phyloP scores from a whole-genome alignment of 176 grass and related monocot genomes.

The Pontederia crassipes region DNA sequence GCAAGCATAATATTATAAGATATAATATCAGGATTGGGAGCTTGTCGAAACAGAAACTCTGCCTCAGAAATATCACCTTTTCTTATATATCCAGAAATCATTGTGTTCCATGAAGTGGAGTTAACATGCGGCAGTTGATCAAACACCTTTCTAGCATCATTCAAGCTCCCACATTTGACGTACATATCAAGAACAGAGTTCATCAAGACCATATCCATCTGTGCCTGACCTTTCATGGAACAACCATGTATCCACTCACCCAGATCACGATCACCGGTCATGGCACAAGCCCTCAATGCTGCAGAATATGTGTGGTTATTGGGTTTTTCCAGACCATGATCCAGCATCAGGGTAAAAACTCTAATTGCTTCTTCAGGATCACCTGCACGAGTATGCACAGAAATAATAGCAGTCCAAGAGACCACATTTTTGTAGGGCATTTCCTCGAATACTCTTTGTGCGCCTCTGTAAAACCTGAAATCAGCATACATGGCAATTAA shows the following conservation, averaged over 20 bases:
- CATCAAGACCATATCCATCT: constrained; percentile 19
- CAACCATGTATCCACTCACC: constrained; percentile 21
- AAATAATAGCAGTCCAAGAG: constrained; percentile 31
- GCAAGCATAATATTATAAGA: constrained; percentile 30
- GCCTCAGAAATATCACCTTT: constrained; percentile 14
- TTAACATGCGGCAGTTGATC: constrained; percentile 5
- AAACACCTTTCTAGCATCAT: constrained; percentile 22
- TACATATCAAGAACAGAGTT: constrained; percentile 30
- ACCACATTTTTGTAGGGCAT: constrained; percentile 27
- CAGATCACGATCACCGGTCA: constrained; percentile 19
- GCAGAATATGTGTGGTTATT: constrained; percentile 24
- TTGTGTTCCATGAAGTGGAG: constrained; percentile 26
- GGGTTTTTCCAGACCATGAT: constrained; percentile 12
- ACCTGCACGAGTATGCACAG: constrained; percentile 7
- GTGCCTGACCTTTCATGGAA: neutral
- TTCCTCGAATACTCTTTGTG: constrained; percentile 19
- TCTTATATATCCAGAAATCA: constrained; percentile 29
- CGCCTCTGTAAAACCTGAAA: neutral
- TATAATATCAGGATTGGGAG: constrained; percentile 21
- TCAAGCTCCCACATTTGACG: constrained; percentile 24
- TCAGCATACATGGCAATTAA: constrained; percentile 16
- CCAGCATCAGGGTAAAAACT: constrained; percentile 20
- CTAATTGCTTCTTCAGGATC: constrained; percentile 16
- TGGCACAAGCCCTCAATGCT: constrained; percentile 24
- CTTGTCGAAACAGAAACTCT: constrained; percentile 20